Evolutionary conservation across 176 grass and related monocot genomes (phyloP), one percentile per base, ranked within the genome.

Genomic region (Aegilops bicornis): DNA sequence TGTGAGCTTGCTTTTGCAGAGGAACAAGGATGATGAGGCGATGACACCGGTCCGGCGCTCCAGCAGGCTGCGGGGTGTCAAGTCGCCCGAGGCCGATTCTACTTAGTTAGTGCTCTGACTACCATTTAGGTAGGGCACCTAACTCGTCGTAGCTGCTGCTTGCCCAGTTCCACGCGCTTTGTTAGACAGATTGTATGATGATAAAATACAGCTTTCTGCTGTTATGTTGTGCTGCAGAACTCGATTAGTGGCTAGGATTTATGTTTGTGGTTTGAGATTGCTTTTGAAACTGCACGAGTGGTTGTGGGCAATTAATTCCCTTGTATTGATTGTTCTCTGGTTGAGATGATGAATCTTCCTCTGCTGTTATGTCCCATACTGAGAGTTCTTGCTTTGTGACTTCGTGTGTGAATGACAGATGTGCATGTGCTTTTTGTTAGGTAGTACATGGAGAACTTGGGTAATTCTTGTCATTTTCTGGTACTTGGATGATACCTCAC

Each of bases 1-100:
- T 45, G 42, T 79, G 12, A 64, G 65, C 27, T 72, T 50, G 58
- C 62, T 80, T 67, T 72, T 43, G 17, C 78, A 96, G 97, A 87
- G 30, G 64, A 84, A 66, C 47, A 90, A 76, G 79, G 93, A 98
- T 22, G 93, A 89, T 36, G 97, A 98, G 20, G 97, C 73, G 2
- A 89, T 98, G 82, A 98, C 93, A 47, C 91, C 97, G 10, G 92
- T 98, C 17, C 65, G 97, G 1, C 89, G 97, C 64, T 98, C 97
- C 11, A 96, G 92, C 83, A 93, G 95, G 83, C 52, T 95, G 52
- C 91, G 90, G 83, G 85, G 69, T 37, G 64, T 87, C 67, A 87
- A 82, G 67, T 80, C 96, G 33, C 90, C 93, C 12, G 92, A 87
- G 79, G 30, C 78, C 14, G 66, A 59, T 72, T 56, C 52, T 56